Conservation (phyloP, 805 yeast species). For the Yarrowia yakushimensis region DNA sequence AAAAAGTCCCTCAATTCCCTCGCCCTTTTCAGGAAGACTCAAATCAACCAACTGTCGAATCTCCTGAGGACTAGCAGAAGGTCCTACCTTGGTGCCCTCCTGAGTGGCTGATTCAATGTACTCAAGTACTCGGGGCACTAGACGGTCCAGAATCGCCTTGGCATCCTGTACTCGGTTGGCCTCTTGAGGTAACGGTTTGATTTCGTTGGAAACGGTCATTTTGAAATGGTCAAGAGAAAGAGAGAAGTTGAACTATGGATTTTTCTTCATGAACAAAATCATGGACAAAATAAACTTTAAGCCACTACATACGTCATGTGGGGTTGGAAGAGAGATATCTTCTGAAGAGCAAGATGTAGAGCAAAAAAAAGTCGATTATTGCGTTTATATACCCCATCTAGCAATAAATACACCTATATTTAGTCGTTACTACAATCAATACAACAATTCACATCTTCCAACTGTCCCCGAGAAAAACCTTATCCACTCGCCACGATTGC, state of each 20-base stretch:
- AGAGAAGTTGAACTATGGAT: no score
- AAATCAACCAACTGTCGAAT: slow-evolving; percentile 42
- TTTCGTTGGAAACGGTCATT: slow-evolving; percentile 4
- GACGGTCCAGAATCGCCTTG: slow-evolving; percentile 14
- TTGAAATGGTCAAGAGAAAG: not conserved
- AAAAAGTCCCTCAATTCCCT: slow-evolving; percentile 46
- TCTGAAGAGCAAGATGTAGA: no score
- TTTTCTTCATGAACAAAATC: not conserved
- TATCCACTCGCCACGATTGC: slow-evolving; percentile 8
- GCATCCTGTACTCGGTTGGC: slow-evolving; percentile 8
- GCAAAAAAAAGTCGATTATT: no score
- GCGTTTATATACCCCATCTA: no score
- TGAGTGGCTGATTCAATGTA: slow-evolving; percentile 16
- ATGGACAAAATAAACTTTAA: no score
- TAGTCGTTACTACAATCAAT: no score
- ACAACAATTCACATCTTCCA: not conserved
- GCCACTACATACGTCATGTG: no score
- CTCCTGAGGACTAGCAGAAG: slow-evolving; percentile 42
- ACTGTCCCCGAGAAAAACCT: not conserved
- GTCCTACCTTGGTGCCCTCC: slow-evolving; percentile 6
- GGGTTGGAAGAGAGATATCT: no score
- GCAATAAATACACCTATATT: no score
- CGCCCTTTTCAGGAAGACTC: slow-evolving; percentile 42
- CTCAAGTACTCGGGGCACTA: slow-evolving; percentile 13
- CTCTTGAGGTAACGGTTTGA: slow-evolving; percentile 5